phyloP scores from a whole-genome alignment of 768 basidiomycete species.

The Chiua virens region DNA sequence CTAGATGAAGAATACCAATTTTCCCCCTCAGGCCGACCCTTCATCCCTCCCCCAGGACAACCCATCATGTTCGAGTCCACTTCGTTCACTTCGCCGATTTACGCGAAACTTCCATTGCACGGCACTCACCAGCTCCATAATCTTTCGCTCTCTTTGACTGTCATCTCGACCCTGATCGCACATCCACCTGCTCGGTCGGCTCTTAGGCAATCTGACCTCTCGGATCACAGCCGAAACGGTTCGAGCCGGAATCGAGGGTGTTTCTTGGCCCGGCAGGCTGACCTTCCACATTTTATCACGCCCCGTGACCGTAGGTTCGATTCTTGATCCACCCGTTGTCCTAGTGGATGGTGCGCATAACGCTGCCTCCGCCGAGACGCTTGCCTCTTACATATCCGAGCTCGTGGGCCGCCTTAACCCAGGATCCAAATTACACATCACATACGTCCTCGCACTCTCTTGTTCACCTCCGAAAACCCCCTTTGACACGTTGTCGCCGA shows the following conservation, averaged over 20 bases:
- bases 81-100: constrained; percentile 45
- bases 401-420: constrained; percentile 30
- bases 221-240: constrained; percentile 52
- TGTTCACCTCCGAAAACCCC: constrained; percentile 86
- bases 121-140: constrained; percentile 89
- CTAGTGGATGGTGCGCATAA: constrained; percentile 97
- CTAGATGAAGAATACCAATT: constrained; percentile 37
- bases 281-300: constrained; percentile 54
- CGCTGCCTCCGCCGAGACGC: constrained; percentile 65
- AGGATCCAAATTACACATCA: constrained; percentile 41
- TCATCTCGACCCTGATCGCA: constrained; percentile 57
- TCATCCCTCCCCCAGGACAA: constrained; percentile 38
- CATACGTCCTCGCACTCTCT: constrained; percentile 81
- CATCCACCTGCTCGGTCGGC: constrained; percentile 33
- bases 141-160: constrained; percentile 63
- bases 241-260: constrained; percentile 53
- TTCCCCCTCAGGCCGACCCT: constrained; percentile 31
- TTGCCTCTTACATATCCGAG: constrained; percentile 57
- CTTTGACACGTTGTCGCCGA: constrained; percentile 62
- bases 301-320: constrained; percentile 16
- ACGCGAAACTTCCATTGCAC: constrained; percentile 59
- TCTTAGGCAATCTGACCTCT: constrained; percentile 5
- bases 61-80: constrained; percentile 44
- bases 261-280: constrained; percentile 82
- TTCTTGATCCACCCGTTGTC: constrained; percentile 36